Conservation (phyloP, 179 eudicot species). For the Monotropa hypopitys region DNA sequence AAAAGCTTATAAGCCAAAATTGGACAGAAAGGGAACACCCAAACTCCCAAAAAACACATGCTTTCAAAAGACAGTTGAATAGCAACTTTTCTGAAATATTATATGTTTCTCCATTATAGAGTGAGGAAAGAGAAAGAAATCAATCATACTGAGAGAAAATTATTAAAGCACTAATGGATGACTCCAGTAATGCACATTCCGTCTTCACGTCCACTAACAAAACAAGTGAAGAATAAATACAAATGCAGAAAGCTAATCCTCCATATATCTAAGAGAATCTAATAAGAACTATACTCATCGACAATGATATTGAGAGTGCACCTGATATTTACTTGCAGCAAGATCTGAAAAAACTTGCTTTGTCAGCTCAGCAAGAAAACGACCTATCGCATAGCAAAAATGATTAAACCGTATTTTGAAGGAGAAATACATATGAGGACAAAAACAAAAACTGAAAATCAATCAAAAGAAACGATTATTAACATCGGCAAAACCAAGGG, state of each 20-base stretch:
- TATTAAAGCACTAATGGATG: background rate
- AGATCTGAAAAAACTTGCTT: conserved; percentile 90
- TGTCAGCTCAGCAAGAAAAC: conserved; percentile 93
- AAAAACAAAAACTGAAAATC: background rate
- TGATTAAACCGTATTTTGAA: background rate
- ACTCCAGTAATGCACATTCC: background rate
- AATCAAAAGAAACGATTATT: background rate
- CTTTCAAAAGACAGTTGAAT: background rate
- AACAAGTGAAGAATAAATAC: conserved; percentile 1
- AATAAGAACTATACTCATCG: background rate
- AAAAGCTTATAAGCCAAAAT: background rate
- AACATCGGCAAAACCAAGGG: background rate
- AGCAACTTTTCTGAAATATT: background rate
- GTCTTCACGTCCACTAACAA: background rate
- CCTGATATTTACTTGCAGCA: conserved; percentile 96
- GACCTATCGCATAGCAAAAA: conserved; percentile 40
- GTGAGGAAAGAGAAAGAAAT: background rate
- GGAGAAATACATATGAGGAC: background rate
- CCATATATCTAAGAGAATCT: background rate
- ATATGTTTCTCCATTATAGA: too few relatives aligned
- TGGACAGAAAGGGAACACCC: background rate
- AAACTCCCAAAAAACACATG: background rate
- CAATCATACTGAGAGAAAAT: background rate
- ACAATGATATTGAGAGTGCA: conserved; percentile 12
- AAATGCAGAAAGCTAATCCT: background rate